Conservation (phyloP, 2,329 filamentous ascomycete species). For the Claviceps capensis region DNA sequence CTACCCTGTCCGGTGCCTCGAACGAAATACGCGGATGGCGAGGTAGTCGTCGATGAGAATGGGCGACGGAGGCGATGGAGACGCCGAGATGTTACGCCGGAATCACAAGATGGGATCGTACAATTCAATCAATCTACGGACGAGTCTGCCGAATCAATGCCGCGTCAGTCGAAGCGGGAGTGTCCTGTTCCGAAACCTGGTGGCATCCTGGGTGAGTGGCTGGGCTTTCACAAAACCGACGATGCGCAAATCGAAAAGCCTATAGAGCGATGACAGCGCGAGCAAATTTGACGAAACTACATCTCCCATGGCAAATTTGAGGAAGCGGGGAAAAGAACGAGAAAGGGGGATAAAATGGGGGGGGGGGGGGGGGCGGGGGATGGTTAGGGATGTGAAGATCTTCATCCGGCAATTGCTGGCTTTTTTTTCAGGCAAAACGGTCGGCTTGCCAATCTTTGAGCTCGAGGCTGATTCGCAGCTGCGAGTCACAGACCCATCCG, state of each 20-base stretch:
- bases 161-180: slow-evolving; percentile 46
- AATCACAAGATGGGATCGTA: slow-evolving; percentile 32
- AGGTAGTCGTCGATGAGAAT: slow-evolving; percentile 31
- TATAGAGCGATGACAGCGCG: slow-evolving; percentile 12
- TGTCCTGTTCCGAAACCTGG: slow-evolving; percentile 88
- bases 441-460: neutral
- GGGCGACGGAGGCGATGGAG: slow-evolving; percentile 31
- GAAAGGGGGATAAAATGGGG: neutral
- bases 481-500: neutral
- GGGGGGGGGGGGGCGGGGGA: too few relatives aligned
- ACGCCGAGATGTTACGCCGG: slow-evolving; percentile 20
- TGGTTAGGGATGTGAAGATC: too few relatives aligned
- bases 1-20: slow-evolving; percentile 82
- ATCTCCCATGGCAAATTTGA: neutral
- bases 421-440: neutral
- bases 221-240: slow-evolving; percentile 47
- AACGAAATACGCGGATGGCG: slow-evolving; percentile 59
- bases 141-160: slow-evolving; percentile 19
- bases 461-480: neutral
- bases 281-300: neutral
- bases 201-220: slow-evolving; percentile 60
- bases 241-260: slow-evolving; percentile 10
- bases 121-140: slow-evolving; percentile 29
- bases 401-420: neutral
- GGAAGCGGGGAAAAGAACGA: neutral